A percentile compares a stretch with the other conserved stretches of the same genome.
These are phyloP conservation scores for Ilyonectria mors-panacis DNA, from an alignment of 2,329 filamentous ascomycete species.

Conservation along the genomic window DNA sequence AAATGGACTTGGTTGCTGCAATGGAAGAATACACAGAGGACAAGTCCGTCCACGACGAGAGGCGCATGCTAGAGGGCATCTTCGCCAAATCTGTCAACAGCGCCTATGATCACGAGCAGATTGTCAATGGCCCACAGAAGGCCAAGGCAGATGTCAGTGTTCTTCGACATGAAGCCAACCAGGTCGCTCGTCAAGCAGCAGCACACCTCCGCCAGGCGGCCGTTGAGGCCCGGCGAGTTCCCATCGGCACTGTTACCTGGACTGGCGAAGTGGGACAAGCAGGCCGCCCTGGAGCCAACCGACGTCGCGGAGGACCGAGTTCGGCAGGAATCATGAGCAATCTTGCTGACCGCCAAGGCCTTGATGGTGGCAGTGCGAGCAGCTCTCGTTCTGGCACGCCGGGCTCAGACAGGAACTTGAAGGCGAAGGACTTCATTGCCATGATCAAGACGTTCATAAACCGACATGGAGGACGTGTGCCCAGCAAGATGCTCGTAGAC, in stretches of 20 bases:
- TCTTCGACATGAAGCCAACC: conserved; percentile 85
- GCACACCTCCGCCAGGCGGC: conserved; percentile 81
- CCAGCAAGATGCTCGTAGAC: conserved; percentile 88
- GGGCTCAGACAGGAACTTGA: conserved; percentile 56
- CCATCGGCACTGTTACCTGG: conserved; percentile 92
- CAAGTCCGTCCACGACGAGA: conserved; percentile 71
- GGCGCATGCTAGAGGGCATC: conserved; percentile 88
- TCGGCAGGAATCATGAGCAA: conserved; percentile 70
- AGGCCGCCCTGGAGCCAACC: conserved; percentile 75
- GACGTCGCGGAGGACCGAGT: conserved; percentile 66
- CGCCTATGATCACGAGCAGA: conserved; percentile 93
- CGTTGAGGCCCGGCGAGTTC: conserved; percentile 79
- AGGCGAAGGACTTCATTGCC: conserved; percentile 74
- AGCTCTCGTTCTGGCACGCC: conserved; percentile 65
- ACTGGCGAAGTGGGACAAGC: conserved; percentile 87
- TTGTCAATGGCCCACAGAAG: conserved; percentile 82
- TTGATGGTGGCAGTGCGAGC: conserved; percentile 58
- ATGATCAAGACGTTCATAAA: conserved; percentile 86
- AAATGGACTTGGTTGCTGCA: conserved; percentile 73
- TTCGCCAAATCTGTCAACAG: conserved; percentile 91
- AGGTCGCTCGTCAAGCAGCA: conserved; percentile 83
- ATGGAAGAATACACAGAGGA: conserved; percentile 75
- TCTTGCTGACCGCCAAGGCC: conserved; percentile 70
- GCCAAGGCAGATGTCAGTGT: conserved; percentile 82
- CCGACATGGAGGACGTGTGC: conserved; percentile 82